Evolutionary conservation across 352 stramenopile species (phyloP).

Genomic region (Phytophthora parvispora): DNA sequence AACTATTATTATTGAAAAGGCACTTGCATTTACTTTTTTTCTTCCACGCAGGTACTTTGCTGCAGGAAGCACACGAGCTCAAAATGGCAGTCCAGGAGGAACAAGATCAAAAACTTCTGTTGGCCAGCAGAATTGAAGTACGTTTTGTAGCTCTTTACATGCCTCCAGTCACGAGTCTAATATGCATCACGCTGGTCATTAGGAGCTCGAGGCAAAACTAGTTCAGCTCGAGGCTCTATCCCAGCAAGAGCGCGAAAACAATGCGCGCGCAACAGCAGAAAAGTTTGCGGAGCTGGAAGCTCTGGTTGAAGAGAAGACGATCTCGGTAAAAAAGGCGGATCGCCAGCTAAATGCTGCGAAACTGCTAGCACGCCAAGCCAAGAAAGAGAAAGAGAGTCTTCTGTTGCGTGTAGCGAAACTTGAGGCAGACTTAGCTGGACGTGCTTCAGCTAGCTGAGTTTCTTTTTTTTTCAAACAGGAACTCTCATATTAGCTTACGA

Average conservation of each 20-base stretch:
- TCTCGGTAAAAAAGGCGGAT: slow-evolving; percentile 59
- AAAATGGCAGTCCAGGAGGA: slow-evolving; percentile 18
- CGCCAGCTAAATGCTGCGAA: slow-evolving; percentile 78
- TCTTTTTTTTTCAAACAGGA: no score
- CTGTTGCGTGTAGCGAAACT: slow-evolving; percentile 55
- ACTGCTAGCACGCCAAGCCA: slow-evolving; percentile 67
- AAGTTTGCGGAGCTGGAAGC: slow-evolving; percentile 49
- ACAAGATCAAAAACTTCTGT: slow-evolving; percentile 25
- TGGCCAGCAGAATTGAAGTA: slow-evolving; percentile 29
- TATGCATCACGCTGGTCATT: neutral
- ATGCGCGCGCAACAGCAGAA: slow-evolving; percentile 26
- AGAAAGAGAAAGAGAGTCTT: slow-evolving; percentile 79
- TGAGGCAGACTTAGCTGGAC: slow-evolving; percentile 29
- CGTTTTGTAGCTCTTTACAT: neutral
- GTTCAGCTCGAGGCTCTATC: slow-evolving; percentile 49
- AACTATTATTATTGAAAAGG: no score
- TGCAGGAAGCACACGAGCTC: slow-evolving; percentile 18
- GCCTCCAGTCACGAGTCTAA: neutral
- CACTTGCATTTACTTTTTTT: no score
- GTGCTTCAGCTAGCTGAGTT: neutral
- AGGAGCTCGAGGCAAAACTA: slow-evolving; percentile 57
- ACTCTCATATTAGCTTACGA: neutral
- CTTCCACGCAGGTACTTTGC: slow-evolving; percentile 5
- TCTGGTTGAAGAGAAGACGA: slow-evolving; percentile 54
- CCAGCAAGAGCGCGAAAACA: slow-evolving; percentile 43